Evolutionary conservation across 2,329 filamentous ascomycete species (phyloP).

Genomic region (Phaeosphaeriaceae sp.): DNA sequence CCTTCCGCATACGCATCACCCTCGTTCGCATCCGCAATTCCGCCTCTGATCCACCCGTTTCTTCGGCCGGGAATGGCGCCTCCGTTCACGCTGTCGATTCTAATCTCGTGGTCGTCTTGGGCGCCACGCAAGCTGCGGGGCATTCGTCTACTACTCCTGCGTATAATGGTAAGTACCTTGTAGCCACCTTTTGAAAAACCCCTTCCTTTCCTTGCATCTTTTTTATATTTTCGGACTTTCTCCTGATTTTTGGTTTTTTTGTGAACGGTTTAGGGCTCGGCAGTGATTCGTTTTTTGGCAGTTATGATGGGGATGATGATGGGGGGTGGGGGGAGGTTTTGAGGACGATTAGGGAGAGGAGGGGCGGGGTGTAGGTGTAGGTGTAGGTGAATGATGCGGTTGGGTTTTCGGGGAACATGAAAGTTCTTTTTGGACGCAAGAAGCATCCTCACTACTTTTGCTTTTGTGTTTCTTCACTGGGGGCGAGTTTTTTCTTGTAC

Average conservation of each 20-base stretch:
- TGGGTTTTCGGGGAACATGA: background rate
- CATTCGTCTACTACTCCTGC: too few relatives aligned
- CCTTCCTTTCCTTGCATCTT: too few relatives aligned
- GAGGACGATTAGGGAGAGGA: slow-evolving; percentile 34
- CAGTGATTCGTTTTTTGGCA: too few relatives aligned
- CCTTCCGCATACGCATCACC: slow-evolving; percentile 47
- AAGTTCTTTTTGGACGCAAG: slow-evolving; percentile 13
- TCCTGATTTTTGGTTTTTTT: slow-evolving; percentile 34
- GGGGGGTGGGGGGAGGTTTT: slow-evolving; percentile 41
- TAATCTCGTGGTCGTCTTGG: slow-evolving; percentile 42
- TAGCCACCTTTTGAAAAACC: slow-evolving; percentile 36
- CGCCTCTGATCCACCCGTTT: slow-evolving; percentile 32
- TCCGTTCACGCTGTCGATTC: slow-evolving; percentile 44
- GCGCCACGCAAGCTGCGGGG: slow-evolving; percentile 26
- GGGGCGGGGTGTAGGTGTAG: too few relatives aligned
- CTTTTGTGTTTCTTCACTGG: slow-evolving; percentile 1
- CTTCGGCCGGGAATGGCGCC: slow-evolving; percentile 32
- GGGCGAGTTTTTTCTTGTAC: background rate
- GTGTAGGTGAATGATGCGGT: slow-evolving; percentile 18
- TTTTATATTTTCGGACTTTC: too few relatives aligned
- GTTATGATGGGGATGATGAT: too few relatives aligned
- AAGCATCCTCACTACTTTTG: too few relatives aligned
- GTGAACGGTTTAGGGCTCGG: too few relatives aligned
- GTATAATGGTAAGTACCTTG: slow-evolving; percentile 43
- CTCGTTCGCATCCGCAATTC: slow-evolving; percentile 42